Evolutionary conservation across 208 protist genomes (phyloP).

Genomic region (Trypanosoma mega): DNA sequence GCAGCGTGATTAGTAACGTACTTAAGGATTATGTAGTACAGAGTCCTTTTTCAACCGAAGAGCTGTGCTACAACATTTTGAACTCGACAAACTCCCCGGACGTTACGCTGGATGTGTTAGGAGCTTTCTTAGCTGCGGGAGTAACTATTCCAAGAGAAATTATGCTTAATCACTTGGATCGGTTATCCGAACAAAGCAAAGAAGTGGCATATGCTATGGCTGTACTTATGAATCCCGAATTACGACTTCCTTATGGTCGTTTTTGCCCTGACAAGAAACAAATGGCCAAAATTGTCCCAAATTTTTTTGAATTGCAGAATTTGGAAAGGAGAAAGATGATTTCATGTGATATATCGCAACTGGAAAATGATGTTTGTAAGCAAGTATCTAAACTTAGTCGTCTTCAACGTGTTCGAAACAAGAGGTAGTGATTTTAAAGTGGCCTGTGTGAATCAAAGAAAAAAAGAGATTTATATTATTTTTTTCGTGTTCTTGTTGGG

Average conservation of each 20-base stretch:
- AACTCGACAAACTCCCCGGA: slow-evolving; percentile 6
- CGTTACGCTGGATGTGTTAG: slow-evolving; percentile 14
- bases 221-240: slow-evolving; percentile 21
- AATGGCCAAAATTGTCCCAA: not conserved
- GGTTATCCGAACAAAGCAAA: slow-evolving; percentile 4
- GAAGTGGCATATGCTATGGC: slow-evolving; percentile 5
- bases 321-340: too few relatives aligned
- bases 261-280: not conserved
- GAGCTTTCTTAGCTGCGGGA: slow-evolving; percentile 19
- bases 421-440: too few relatives aligned
- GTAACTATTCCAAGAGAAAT: slow-evolving; percentile 21
- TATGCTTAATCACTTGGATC: slow-evolving; percentile 9
- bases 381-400: too few relatives aligned
- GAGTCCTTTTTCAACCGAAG: slow-evolving; percentile 9
- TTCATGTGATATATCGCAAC: too few relatives aligned
- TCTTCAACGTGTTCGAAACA: not conserved
- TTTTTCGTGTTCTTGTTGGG: not conserved
- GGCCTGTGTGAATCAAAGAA: too few relatives aligned
- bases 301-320: not conserved
- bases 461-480: not conserved
- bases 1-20: too few relatives aligned
- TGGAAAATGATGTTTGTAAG: too few relatives aligned
- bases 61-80: slow-evolving; percentile 15
- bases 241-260: slow-evolving; percentile 10
- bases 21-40: too few relatives aligned